Base-by-base conservation (phyloP, 1,139 yeast species). In the Barnettozyma hawaiiensis region DNA sequence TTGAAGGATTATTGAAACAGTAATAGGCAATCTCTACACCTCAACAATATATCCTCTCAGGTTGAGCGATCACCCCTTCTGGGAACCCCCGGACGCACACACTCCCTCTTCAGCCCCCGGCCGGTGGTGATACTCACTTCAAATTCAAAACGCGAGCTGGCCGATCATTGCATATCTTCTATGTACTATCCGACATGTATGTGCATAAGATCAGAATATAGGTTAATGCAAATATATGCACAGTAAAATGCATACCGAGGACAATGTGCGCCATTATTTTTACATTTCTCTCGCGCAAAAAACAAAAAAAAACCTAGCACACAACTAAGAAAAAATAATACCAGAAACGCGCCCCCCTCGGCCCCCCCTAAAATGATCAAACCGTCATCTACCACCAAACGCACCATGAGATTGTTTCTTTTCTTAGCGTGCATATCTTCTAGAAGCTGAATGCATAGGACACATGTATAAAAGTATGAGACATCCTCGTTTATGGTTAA, bases 401-500 rank as follows among this genome's bases (percentile, higher is more conserved):
- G 20, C 35, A 7, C 23, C 26, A 33, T 33, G 26, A 33, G 12
- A 29, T 29, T 15, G 20, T 8, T 18, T 18, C 12, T 16, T 28
- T 28, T 12, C 10, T 12, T 9, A 9, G 32, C 12, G n/a, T 12
- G 20, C 20, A 16, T 16, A 16, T 29, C 32, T 29, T 29, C 20
- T 16, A 29, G 32, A 29, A 29, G 20, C 19, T 3, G 32, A 20
- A 4, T 29, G 32, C 32, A 29, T 29, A 20, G 32, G 32, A 29
- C 32, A 15, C 10, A 15, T 29, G 20, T 29, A 29, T 33, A 33
- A 33, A 33, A 33, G 35, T 33, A 20, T 33, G 35, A 20, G 35
- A 33, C 26, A 33, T 20, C 26, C 18, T n/a, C 26, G 26, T 7
- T 16, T 12, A 5, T 8, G 18, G 31, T 12, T 23, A 12, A 23